Conservation (phyloP, 129 eudicot genomes). For the Escallonia herrerae region DNA sequence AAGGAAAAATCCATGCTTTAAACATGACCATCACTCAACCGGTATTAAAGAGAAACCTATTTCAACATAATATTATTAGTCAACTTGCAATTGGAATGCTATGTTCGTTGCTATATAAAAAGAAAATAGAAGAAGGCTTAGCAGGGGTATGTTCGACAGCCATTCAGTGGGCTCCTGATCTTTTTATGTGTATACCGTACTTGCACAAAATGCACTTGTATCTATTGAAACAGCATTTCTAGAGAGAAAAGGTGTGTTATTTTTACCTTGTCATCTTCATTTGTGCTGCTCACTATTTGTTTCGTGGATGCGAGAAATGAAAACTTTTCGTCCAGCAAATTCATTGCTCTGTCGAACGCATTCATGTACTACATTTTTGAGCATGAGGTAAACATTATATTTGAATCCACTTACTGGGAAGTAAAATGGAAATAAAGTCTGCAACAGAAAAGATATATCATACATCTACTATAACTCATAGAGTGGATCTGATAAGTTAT, state of each 20-base stretch:
- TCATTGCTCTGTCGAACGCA: constrained; percentile 87
- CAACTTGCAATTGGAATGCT: background rate
- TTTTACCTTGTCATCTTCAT: constrained; percentile 78
- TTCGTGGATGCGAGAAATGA: constrained; percentile 76
- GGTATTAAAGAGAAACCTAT: background rate
- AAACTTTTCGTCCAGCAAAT: constrained; percentile 68
- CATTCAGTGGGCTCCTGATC: no score
- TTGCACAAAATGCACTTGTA: no score
- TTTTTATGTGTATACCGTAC: no score
- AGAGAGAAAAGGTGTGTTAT: background rate
- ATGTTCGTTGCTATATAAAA: background rate
- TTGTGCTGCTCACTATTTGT: constrained; percentile 77
- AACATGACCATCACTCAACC: background rate
- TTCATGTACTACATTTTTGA: constrained; percentile 73
- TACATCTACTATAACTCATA: background rate
- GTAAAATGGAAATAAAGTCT: constrained; percentile 1
- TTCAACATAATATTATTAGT: background rate
- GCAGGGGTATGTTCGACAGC: no score
- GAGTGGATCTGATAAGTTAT: background rate
- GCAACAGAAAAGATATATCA: background rate
- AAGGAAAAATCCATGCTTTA: constrained; percentile 3
- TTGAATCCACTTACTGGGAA: constrained; percentile 4
- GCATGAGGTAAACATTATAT: constrained; percentile 4
- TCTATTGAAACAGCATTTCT: background rate
- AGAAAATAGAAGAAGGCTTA: no score